Conservation (phyloP, 306 rosid species). For the Inga laurina region DNA sequence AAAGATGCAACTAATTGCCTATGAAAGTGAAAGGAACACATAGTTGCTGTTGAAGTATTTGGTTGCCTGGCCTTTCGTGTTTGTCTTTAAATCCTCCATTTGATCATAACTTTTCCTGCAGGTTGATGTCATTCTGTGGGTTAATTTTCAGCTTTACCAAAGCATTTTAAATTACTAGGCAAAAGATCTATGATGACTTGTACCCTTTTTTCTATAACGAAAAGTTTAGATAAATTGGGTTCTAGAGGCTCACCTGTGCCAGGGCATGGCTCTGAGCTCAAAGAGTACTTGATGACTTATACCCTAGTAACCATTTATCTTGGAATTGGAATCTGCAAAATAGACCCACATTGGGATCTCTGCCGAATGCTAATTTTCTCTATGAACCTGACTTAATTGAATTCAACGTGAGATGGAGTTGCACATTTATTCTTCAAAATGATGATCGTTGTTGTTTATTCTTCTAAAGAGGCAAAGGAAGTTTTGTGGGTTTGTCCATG, state of each 20-base stretch:
- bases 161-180: background rate
- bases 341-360: background rate
- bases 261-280: too few relatives aligned
- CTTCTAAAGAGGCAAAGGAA: conserved; percentile 13
- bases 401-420: conserved; percentile 1
- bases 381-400: conserved; percentile 4
- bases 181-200: background rate
- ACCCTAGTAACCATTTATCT: background rate
- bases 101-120: background rate
- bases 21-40: background rate
- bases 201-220: background rate
- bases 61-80: background rate
- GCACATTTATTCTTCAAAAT: background rate
- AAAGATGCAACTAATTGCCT: background rate
- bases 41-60: background rate
- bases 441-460: background rate
- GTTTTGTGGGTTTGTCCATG: conserved; percentile 13
- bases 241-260: too few relatives aligned
- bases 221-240: too few relatives aligned
- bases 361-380: background rate
- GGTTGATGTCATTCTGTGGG: background rate
- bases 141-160: background rate
- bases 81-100: background rate
- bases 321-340: background rate
- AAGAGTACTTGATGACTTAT: background rate